Base-by-base conservation (phyloP, 2,329 filamentous ascomycete species). In the Alternaria sp. region DNA sequence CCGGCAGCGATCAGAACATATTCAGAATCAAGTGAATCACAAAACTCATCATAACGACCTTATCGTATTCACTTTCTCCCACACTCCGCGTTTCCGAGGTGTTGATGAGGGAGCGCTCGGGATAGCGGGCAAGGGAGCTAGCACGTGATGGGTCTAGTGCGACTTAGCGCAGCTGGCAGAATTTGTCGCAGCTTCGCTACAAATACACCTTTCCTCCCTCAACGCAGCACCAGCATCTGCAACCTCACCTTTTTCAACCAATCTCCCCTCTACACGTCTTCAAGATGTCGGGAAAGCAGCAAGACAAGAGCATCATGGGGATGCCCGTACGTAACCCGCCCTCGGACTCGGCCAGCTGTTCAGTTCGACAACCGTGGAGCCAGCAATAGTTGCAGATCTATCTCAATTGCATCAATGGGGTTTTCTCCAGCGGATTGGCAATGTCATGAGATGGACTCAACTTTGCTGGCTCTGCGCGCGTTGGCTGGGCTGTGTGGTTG, bases 311-410 rank as follows among this genome's bases (percentile, higher is more conserved):
- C 12, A 7, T 36, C 11, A 14, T 36, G 11, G 86, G 85, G 67
- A 81, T 82, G 79, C 79, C 79, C 62, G 80, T 81, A 77, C 69
- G 75, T 70, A 57, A 42, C 12, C 6, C 12, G 12, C 16, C 20
- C 39, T 24, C 20, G 11, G 22, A 24, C 39, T 42, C 39, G 16
- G 20, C 39, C 20, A 24, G 18, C 20, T 42, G 20, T 42, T 20
- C 39, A 24, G 39, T 42, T 22, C 39, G 12, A 14, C 49, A 51
- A 41, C 53, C 43, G 48, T 49, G 55, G 47, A 65, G 43, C 49
- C 64, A 68, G 61, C 65, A 63, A 58, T 65, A 51, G 44, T 58
- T 55, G 52, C 47, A 51, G 36, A 53, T 60, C 49, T 65, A 73
- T 76, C 74, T 75, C 73, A 75, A 75, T 73, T 62, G 59, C 62